phyloP scores from a whole-genome alignment of 1,284 basidiomycete species.

The Cystobasidium pallidum region DNA sequence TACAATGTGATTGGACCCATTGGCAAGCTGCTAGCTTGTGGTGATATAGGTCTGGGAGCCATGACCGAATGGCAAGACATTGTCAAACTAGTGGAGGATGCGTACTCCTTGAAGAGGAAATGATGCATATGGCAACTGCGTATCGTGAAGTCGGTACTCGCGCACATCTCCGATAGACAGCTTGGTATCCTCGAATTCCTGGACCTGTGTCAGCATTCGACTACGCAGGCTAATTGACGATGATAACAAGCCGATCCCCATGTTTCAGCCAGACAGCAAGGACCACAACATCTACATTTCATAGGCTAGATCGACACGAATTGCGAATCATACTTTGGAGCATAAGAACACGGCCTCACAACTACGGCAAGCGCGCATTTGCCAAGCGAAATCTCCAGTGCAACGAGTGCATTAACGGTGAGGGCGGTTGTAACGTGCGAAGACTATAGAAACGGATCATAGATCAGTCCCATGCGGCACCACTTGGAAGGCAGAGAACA shows the following conservation, averaged over 20 bases:
- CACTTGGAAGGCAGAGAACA: neutral
- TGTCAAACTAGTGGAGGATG: slow-evolving; percentile 49
- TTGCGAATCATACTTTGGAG: neutral
- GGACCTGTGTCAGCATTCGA: too few species aligned
- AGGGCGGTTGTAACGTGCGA: neutral
- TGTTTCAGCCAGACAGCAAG: too few species aligned
- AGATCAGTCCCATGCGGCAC: neutral
- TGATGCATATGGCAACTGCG: neutral
- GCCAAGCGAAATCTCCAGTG: slow-evolving; percentile 27
- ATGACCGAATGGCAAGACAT: slow-evolving; percentile 92
- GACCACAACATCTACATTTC: too few species aligned
- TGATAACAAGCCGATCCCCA: too few species aligned
- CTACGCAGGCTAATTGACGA: too few species aligned
- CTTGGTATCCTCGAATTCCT: too few species aligned
- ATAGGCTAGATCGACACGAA: too few species aligned
- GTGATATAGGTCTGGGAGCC: slow-evolving; percentile 85
- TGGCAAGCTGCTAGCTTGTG: slow-evolving; percentile 84
- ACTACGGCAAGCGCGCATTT: slow-evolving; percentile 16
- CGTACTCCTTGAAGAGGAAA: slow-evolving; percentile 44
- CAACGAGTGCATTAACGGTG: slow-evolving; percentile 21
- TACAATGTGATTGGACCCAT: slow-evolving; percentile 85
- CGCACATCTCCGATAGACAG: neutral
- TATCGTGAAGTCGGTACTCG: neutral
- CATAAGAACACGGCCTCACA: neutral
- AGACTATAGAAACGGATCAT: neutral